A percentile compares a stretch with the other conserved stretches of the same genome.
Evolutionary conservation across 129 eudicot genomes (phyloP).

Genomic region (Deinandra increscens): DNA sequence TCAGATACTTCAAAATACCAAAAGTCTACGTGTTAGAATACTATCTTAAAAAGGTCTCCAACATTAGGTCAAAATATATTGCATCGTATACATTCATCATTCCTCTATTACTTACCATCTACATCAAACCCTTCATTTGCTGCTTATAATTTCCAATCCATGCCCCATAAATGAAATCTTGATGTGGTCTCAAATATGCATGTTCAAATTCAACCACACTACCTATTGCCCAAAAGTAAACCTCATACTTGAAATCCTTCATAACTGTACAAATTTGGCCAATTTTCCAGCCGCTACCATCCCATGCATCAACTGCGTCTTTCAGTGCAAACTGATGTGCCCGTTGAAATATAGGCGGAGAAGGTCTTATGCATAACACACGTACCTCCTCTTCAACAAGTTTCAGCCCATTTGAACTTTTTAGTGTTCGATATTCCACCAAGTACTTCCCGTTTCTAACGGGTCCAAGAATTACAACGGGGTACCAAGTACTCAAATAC

Average conservation of each 20-base stretch:
- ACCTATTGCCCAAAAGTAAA: conserved; percentile 39
- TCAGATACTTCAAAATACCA: too few species aligned
- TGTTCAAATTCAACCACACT: conserved; percentile 52
- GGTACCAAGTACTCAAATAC: conserved; percentile 48
- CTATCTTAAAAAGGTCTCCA: too few species aligned
- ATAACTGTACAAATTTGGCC: conserved; percentile 50
- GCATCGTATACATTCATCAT: not conserved
- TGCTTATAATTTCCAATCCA: conserved; percentile 32
- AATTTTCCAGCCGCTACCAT: conserved; percentile 59
- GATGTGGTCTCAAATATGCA: conserved; percentile 56
- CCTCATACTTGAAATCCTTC: conserved; percentile 39
- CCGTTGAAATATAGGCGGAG: conserved; percentile 43
- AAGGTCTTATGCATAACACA: conserved; percentile 56
- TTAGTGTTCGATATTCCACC: conserved; percentile 49
- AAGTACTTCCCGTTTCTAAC: conserved; percentile 37
- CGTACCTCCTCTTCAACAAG: conserved; percentile 56
- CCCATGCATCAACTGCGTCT: conserved; percentile 71
- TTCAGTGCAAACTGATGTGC: conserved; percentile 29
- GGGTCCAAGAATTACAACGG: conserved; percentile 40
- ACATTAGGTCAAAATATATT: not conserved
- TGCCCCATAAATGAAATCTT: conserved; percentile 54
- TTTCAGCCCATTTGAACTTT: conserved; percentile 24
- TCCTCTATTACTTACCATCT: not conserved
- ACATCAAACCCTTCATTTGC: not conserved
- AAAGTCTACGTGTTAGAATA: too few species aligned